Base-by-base conservation (phyloP, 148 eudicot species). In the Dianthus caryophyllus region DNA sequence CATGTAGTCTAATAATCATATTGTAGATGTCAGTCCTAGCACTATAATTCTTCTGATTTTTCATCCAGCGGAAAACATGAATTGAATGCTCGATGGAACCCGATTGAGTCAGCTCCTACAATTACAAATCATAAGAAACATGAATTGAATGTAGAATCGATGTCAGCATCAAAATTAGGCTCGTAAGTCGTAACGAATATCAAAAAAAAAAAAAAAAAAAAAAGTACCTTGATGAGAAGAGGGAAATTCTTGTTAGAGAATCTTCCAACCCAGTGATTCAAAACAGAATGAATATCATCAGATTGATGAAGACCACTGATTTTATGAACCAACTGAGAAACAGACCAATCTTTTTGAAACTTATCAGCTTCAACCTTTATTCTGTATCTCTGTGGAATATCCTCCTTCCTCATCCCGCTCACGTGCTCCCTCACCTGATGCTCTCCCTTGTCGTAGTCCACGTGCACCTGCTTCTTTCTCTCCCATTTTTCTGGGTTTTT, bases 1-100 rank as follows among this genome's bases (percentile, higher is more conserved):
- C 98, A 79, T 89, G 84, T 62, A 89, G 71, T 75, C 96, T 80
- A 70, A 93, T 93, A 91, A 93, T 84, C 98, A 89, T 89, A 79
- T 85, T 89, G 83, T 89, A 93, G 53, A 93, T 89, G 74, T 93
- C 95, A 76, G 72, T 87, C 54, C 87, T 79, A 60, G 98, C 95
- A 84, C 88, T 75, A 65, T 93, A 93, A 58, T 87, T 89, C 71
- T 82, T 84, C 80, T 89, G 98, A 68, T 87, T 81, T 81, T 93
- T 89, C 89, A 93, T 85, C 98, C 98, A 93, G 44, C 76, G 70
- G 81, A 93, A 93, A 49, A 84, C 91, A 50, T 83, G 83, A 67
- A 65, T 70, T 61, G 95, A 82, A 77, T 93, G 98, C 68, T 89
- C 96, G 71, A 93, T 81, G 43, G 88, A 89, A 69, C 98, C 98